Conservation (phyloP, 805 yeast species). For the Teunomyces kruisii region DNA sequence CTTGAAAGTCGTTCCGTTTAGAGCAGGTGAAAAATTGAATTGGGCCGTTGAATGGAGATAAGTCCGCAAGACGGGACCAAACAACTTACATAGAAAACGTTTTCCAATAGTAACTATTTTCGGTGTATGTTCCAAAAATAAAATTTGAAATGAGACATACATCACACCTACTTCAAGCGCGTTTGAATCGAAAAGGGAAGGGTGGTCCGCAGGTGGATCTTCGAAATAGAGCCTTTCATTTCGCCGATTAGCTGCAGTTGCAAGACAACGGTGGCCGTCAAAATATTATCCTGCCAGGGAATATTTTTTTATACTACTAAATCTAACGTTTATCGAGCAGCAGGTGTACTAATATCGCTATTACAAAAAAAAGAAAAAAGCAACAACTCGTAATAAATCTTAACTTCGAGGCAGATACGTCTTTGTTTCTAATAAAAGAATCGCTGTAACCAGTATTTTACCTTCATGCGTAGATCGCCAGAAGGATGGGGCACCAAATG, state of each 20-base stretch:
- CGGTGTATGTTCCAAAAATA: too few species aligned
- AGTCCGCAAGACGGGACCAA: neutral
- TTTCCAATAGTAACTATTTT: neutral
- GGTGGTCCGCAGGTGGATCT: neutral
- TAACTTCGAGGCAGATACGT: too few species aligned
- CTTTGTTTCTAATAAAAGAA: too few species aligned
- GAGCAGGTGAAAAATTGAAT: constrained; percentile 69
- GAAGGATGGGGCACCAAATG: neutral
- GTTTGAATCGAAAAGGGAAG: neutral
- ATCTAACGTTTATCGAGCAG: too few species aligned
- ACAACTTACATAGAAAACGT: neutral
- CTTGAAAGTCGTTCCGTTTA: constrained; percentile 71
- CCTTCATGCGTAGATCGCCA: neutral
- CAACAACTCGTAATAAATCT: too few species aligned
- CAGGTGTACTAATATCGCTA: too few species aligned
- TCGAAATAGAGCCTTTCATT: neutral
- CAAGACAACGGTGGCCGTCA: neutral
- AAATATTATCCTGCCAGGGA: neutral
- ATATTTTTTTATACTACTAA: too few species aligned
- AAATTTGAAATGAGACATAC: neutral
- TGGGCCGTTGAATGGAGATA: constrained; percentile 77
- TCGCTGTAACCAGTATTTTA: too few species aligned
- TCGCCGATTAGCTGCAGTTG: neutral
- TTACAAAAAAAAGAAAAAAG: too few species aligned
- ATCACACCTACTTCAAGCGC: neutral